phyloP scores from a whole-genome alignment of 345 rosid species.

The Brassica incana region DNA sequence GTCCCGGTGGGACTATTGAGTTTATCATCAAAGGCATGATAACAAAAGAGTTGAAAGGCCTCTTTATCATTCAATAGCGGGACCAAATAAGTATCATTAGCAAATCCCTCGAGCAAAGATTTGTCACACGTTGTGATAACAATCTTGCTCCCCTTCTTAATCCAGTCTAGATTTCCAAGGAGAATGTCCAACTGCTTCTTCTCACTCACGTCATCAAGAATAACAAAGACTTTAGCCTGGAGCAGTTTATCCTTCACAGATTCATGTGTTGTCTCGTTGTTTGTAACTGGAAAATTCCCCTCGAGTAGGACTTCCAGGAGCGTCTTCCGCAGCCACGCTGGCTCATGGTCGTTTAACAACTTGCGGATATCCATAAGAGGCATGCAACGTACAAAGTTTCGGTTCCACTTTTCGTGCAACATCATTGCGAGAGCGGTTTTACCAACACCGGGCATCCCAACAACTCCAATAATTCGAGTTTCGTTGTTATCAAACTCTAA shows the following conservation, averaged over 20 bases:
- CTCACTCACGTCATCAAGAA: slow-evolving; percentile 16
- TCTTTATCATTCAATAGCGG: background rate
- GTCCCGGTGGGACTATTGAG: background rate
- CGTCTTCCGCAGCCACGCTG: background rate
- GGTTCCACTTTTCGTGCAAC: slow-evolving; percentile 8
- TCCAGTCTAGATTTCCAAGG: background rate
- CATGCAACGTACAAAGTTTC: background rate
- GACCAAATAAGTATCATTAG: background rate
- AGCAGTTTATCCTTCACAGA: background rate
- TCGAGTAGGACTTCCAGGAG: background rate
- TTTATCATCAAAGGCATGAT: slow-evolving; percentile 2
- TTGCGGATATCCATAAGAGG: slow-evolving; percentile 10
- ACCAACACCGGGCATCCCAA: slow-evolving; percentile 24
- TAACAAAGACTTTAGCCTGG: background rate
- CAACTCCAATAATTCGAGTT: slow-evolving; percentile 28
- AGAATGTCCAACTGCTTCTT: background rate
- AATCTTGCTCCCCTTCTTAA: slow-evolving; percentile 8
- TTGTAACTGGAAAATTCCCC: background rate
- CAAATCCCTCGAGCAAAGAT: background rate
- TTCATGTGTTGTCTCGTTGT: background rate
- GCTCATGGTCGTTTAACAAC: background rate
- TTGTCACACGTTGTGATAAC: background rate
- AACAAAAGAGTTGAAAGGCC: slow-evolving; percentile 2
- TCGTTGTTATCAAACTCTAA: background rate
- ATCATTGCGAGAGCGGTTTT: slow-evolving; percentile 7